Evolutionary conservation across 495 filamentous ascomycete species (phyloP).

Genomic region (Extremus antarcticus): DNA sequence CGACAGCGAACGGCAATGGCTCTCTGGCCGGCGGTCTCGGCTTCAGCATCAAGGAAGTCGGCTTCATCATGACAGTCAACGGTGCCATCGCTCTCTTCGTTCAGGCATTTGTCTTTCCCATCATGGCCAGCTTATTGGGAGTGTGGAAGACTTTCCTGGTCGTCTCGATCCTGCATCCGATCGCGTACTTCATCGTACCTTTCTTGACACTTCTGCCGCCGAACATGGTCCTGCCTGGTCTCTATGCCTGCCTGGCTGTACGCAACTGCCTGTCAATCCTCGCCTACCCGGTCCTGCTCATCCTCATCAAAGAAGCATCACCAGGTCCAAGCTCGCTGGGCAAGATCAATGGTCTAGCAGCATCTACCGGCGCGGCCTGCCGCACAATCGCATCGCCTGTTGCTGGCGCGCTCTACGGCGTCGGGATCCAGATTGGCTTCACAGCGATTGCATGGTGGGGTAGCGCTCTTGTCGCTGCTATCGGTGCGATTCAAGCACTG

Average conservation of each 20-base stretch:
- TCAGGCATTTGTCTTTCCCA: constrained; percentile 65
- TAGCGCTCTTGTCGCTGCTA: constrained; percentile 54
- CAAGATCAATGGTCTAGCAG: constrained; percentile 71
- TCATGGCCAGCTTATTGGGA: constrained; percentile 58
- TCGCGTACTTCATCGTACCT: constrained; percentile 66
- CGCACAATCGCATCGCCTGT: constrained; percentile 67
- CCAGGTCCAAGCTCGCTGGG: constrained; percentile 56
- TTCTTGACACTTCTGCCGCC: constrained; percentile 53
- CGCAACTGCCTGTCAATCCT: constrained; percentile 70
- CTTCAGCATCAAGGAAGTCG: constrained; percentile 59
- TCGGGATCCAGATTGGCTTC: constrained; percentile 54
- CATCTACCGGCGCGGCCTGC: constrained; percentile 65
- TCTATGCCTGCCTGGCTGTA: constrained; percentile 59
- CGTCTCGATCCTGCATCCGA: constrained; percentile 63
- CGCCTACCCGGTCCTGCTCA: constrained; percentile 66
- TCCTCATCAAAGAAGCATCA: constrained; percentile 74
- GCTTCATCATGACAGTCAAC: constrained; percentile 69
- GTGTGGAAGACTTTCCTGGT: constrained; percentile 62
- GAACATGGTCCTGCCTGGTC: constrained; percentile 48
- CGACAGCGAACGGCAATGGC: constrained; percentile 32
- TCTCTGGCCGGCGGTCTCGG: constrained; percentile 66
- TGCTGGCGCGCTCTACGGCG: constrained; percentile 62
- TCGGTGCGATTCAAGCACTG: constrained; percentile 60
- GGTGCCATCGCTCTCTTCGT: constrained; percentile 69
- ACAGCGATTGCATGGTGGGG: constrained; percentile 73